Evolutionary conservation across 352 stramenopile genomes (phyloP).

Genomic region (Globisporangium nunn): DNA sequence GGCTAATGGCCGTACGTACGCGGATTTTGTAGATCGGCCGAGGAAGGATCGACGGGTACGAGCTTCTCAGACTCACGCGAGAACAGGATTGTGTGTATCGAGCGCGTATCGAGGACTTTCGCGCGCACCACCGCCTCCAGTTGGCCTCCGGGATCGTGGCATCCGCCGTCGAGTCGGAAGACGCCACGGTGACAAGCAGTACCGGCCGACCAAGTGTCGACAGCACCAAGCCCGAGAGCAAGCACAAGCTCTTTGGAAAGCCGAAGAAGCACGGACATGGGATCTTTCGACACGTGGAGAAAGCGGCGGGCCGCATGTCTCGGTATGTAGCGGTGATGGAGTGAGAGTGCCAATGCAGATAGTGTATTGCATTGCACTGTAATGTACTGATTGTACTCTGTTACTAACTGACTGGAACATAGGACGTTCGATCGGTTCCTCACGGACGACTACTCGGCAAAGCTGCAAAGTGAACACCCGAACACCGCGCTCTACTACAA

Average conservation of each 20-base stretch:
- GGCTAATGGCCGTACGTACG: not conserved
- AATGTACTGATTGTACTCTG: not conserved
- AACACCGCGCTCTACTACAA: conserved; percentile 61
- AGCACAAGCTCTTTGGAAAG: conserved; percentile 37
- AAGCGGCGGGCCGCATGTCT: conserved; percentile 33
- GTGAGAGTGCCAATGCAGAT: not conserved
- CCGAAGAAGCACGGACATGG: conserved; percentile 58
- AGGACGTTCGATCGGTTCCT: conserved; percentile 71
- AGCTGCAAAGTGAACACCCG: conserved; percentile 47
- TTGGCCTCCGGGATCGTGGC: conserved; percentile 72
- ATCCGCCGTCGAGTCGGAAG: conserved; percentile 47
- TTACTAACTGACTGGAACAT: not conserved
- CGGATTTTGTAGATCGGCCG: conserved; percentile 40
- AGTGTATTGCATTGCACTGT: too few species aligned
- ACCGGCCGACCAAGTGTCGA: conserved; percentile 29
- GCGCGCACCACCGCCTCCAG: conserved; percentile 75
- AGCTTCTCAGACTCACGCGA: conserved; percentile 43
- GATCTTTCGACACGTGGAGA: conserved; percentile 55
- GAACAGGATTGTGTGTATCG: conserved; percentile 65
- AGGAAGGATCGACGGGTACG: conserved; percentile 30
- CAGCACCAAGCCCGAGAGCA: conserved; percentile 41
- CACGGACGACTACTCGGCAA: conserved; percentile 48
- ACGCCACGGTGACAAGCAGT: conserved; percentile 19
- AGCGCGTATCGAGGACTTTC: conserved; percentile 74
- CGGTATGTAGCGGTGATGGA: conserved; percentile 19